phyloP scores from a whole-genome alignment of 164 flowering plant species.

The Berberis thunbergii region DNA sequence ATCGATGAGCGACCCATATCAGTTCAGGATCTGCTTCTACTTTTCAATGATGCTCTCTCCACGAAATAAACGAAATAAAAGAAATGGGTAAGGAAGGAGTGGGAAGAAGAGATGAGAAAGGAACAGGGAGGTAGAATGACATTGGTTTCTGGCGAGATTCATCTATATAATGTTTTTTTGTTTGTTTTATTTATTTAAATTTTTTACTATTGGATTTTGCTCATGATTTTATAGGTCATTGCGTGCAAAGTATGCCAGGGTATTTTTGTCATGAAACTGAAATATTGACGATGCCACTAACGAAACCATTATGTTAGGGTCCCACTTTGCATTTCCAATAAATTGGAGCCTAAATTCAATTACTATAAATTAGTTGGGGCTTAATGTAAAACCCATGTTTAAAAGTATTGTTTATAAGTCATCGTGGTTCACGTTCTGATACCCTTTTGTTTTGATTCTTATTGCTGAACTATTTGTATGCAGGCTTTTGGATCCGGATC shows the following conservation, averaged over 20 bases:
- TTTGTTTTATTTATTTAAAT: too few species aligned
- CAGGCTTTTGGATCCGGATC: conserved; percentile 84
- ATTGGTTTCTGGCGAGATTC: not conserved
- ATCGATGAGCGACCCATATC: not conserved
- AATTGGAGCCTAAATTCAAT: too few species aligned
- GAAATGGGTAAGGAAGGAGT: not conserved
- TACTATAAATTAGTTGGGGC: too few species aligned
- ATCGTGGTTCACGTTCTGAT: not conserved
- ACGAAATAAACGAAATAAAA: not conserved
- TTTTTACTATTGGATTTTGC: too few species aligned
- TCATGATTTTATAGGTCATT: too few species aligned
- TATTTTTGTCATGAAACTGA: too few species aligned
- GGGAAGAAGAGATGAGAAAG: not conserved
- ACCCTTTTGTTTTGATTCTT: not conserved
- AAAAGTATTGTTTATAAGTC: not conserved
- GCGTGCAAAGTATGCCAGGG: too few species aligned
- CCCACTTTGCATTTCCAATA: too few species aligned
- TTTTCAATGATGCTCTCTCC: too few species aligned
- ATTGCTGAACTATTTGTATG: conserved; percentile 11
- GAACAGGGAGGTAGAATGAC: not conserved
- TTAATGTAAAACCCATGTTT: too few species aligned
- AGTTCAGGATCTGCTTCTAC: not conserved
- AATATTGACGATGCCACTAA: too few species aligned
- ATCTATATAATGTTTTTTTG: not conserved
- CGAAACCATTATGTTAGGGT: too few species aligned